A percentile compares a stretch with the other conserved stretches of the same genome.
Conservation (phyloP, 73 alveolate species). For the Stentor coeruleus region DNA sequence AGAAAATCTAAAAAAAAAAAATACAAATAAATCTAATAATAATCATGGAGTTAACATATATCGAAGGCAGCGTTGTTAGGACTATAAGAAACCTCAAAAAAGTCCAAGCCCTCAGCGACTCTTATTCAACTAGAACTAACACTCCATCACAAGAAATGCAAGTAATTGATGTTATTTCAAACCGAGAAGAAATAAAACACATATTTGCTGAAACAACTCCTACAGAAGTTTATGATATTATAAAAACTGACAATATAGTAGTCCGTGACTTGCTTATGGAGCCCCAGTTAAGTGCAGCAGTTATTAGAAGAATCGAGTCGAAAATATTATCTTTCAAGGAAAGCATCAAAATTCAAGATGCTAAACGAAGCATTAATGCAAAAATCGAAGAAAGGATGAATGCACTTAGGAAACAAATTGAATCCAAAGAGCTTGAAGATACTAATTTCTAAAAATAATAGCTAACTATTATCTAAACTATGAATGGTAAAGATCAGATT, state of each 20-base stretch:
- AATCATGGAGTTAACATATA: too few relatives aligned
- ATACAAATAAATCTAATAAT: too few relatives aligned
- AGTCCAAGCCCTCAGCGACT: neutral
- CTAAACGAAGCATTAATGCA: neutral
- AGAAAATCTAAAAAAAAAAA: too few relatives aligned
- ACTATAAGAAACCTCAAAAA: neutral
- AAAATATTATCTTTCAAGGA: neutral
- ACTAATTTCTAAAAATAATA: too few relatives aligned
- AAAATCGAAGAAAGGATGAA: constrained; percentile 12
- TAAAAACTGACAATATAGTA: neutral
- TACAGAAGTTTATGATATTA: neutral
- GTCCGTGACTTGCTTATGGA: constrained; percentile 14
- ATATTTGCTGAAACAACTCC: neutral
- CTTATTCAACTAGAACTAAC: constrained; percentile 7
- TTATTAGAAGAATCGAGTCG: neutral
- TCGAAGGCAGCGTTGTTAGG: constrained; percentile 20
- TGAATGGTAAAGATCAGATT: too few relatives aligned
- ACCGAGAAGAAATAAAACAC: constrained; percentile 20
- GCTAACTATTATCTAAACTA: too few relatives aligned
- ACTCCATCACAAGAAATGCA: constrained; percentile 16
- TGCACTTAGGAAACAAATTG: neutral
- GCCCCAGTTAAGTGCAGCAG: constrained; percentile 13
- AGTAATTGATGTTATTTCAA: constrained; percentile 6
- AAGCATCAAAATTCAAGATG: neutral
- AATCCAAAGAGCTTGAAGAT: too few relatives aligned